phyloP scores from a whole-genome alignment of 768 basidiomycete species.

The Dendrothele bispora region DNA sequence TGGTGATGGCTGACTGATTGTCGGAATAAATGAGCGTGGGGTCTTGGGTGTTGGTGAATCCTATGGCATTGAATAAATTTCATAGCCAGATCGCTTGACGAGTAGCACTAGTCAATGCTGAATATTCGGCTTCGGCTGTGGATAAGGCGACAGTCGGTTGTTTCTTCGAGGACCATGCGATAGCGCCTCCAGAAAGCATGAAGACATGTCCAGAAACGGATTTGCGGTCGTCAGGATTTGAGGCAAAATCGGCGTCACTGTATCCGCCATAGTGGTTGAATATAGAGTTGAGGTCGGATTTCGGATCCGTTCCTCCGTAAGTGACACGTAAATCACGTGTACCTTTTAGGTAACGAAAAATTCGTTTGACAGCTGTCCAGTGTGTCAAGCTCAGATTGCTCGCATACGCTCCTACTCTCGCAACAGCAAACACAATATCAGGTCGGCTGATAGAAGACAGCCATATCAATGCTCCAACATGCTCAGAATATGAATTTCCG shows the following conservation, averaged over 20 bases:
- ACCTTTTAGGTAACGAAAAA: too few species aligned
- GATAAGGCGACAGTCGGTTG: constrained; percentile 32
- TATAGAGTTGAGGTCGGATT: too few species aligned
- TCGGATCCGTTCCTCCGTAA: too few species aligned
- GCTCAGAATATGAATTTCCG: too few species aligned
- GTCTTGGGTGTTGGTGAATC: not conserved
- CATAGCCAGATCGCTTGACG: constrained; percentile 22
- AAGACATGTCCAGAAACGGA: constrained; percentile 29
- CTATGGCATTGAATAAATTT: constrained; percentile 13
- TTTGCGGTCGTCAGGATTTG: constrained; percentile 15
- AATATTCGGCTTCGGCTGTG: constrained; percentile 31
- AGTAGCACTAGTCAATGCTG: constrained; percentile 22
- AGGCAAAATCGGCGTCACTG: constrained; percentile 26
- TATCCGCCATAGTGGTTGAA: too few species aligned
- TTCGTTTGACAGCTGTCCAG: too few species aligned
- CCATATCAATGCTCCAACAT: too few species aligned
- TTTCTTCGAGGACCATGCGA: constrained; percentile 31
- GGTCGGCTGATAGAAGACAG: too few species aligned
- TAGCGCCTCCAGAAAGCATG: constrained; percentile 21
- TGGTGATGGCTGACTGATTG: constrained; percentile 24
- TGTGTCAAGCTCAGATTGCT: too few species aligned
- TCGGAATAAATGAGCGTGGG: constrained; percentile 11
- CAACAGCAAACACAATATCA: too few species aligned
- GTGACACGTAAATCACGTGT: too few species aligned
- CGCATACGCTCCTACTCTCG: too few species aligned